Percentiles rank a stretch among this genome's conserved stretches.
phyloP scores from a whole-genome alignment of 805 yeast genomes.

The Yamadazyma scolyti region DNA sequence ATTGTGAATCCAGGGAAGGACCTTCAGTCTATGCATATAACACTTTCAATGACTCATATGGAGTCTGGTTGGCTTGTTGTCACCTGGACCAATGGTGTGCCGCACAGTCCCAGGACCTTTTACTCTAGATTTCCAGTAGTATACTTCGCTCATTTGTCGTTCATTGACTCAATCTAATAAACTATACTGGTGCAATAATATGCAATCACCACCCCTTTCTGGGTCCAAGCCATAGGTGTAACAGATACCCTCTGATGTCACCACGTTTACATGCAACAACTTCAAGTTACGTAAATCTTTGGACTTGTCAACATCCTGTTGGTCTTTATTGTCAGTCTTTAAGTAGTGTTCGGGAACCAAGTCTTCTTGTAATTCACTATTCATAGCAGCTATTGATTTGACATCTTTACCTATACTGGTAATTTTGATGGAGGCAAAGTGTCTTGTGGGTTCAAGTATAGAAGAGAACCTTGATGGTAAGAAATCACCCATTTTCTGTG shows the following conservation, averaged over 20 bases:
- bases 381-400: constrained; percentile 45
- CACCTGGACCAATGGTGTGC: too few relatives aligned
- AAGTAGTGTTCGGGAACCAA: constrained; percentile 27
- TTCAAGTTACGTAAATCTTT: constrained; percentile 24
- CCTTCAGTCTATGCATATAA: too few relatives aligned
- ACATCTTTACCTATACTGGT: constrained; percentile 36
- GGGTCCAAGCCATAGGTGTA: constrained; percentile 80
- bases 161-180: constrained; percentile 34
- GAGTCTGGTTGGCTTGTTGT: too few relatives aligned
- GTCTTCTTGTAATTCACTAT: constrained; percentile 27
- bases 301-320: constrained; percentile 8
- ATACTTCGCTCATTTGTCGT: neutral
- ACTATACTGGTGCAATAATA: constrained; percentile 67
- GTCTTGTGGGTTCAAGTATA: constrained; percentile 83
- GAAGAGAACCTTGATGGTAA: constrained; percentile 78
- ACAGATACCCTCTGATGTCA: constrained; percentile 77
- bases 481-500: constrained; percentile 85
- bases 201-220: constrained; percentile 91
- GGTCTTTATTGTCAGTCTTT: constrained; percentile 6
- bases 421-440: constrained; percentile 83
- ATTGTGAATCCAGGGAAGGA: too few relatives aligned
- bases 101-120: too few relatives aligned
- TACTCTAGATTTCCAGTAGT: too few relatives aligned
- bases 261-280: constrained; percentile 56
- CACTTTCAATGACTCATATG: too few relatives aligned